A percentile compares a stretch with the other conserved stretches of the same genome.
These are phyloP conservation scores for Fusarium coffeatum DNA, from an alignment of 2,329 filamentous ascomycete genomes.

Conservation along the genomic window DNA sequence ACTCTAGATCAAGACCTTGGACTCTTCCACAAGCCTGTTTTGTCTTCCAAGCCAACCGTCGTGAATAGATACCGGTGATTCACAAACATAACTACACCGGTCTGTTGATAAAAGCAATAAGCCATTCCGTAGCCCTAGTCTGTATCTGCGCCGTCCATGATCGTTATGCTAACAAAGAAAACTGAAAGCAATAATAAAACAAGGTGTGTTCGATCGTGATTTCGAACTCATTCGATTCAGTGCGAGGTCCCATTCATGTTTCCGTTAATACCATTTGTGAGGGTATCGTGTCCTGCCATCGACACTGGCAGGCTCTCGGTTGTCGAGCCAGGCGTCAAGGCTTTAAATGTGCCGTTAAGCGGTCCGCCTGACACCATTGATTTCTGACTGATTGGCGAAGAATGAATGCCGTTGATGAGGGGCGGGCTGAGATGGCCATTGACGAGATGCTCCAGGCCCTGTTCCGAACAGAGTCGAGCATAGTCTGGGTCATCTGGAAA, in stretches of 20 bases:
- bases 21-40: slow-evolving; percentile 20
- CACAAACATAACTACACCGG: slow-evolving; percentile 18
- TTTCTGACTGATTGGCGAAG: slow-evolving; percentile 58
- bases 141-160: slow-evolving; percentile 45
- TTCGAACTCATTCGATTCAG: slow-evolving; percentile 14
- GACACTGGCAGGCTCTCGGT: slow-evolving; percentile 29
- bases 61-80: slow-evolving; percentile 19
- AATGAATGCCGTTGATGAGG: slow-evolving; percentile 60
- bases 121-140: slow-evolving; percentile 31
- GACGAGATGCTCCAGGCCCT: slow-evolving; percentile 67
- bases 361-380: slow-evolving; percentile 42
- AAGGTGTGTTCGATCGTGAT: slow-evolving; percentile 21
- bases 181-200: slow-evolving; percentile 41
- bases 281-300: slow-evolving; percentile 38
- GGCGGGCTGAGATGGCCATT: slow-evolving; percentile 58
- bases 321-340: slow-evolving; percentile 31
- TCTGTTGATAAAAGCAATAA: slow-evolving; percentile 38
- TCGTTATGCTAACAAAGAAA: slow-evolving; percentile 47
- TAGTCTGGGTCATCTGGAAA: slow-evolving; percentile 69
- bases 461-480: slow-evolving; percentile 64
- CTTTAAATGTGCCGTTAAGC: slow-evolving; percentile 50
- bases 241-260: slow-evolving; percentile 33
- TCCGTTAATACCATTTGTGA: slow-evolving; percentile 50
- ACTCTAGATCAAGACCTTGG: slow-evolving; percentile 19
- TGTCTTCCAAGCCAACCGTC: slow-evolving; percentile 40